phyloP scores from a whole-genome alignment of 768 basidiomycete genomes.

The Russula sp. region DNA sequence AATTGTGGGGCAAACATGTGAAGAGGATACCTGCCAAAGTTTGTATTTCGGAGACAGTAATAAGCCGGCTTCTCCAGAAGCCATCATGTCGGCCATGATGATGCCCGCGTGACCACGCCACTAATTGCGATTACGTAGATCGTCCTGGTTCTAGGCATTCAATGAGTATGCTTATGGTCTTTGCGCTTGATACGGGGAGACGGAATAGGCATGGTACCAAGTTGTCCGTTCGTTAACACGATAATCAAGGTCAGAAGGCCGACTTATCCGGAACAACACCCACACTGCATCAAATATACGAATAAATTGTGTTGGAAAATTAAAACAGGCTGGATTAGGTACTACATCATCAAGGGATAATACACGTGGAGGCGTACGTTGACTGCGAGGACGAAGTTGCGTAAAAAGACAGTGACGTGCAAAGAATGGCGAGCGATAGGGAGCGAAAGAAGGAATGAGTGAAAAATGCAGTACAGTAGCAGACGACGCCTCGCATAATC shows the following conservation, averaged over 20 bases:
- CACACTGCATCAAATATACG: background rate
- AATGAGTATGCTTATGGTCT: too few species aligned
- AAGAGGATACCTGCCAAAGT: too few species aligned
- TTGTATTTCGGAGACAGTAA: too few species aligned
- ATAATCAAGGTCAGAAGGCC: background rate
- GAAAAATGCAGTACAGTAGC: conserved; percentile 20
- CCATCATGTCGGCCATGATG: too few species aligned
- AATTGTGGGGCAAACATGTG: too few species aligned
- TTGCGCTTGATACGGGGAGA: too few species aligned
- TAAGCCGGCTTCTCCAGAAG: too few species aligned
- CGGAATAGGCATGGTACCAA: background rate
- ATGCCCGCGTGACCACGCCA: too few species aligned
- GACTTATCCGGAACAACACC: background rate
- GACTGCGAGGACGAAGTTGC: conserved; percentile 18
- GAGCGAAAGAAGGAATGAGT: conserved; percentile 11
- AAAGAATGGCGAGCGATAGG: conserved; percentile 20
- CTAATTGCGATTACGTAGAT: too few species aligned
- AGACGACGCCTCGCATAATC: conserved; percentile 23
- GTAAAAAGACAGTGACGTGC: conserved; percentile 28
- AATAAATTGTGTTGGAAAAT: conserved; percentile 8
- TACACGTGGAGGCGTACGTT: conserved; percentile 28
- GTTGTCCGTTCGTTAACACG: background rate
- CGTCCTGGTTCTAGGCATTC: too few species aligned
- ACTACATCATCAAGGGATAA: conserved; percentile 27
- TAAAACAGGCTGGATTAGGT: conserved; percentile 23